These are phyloP conservation scores for Entophlyctis luteolus DNA, from an alignment of 192 early-diverging fungal species.

Conservation along the genomic window DNA sequence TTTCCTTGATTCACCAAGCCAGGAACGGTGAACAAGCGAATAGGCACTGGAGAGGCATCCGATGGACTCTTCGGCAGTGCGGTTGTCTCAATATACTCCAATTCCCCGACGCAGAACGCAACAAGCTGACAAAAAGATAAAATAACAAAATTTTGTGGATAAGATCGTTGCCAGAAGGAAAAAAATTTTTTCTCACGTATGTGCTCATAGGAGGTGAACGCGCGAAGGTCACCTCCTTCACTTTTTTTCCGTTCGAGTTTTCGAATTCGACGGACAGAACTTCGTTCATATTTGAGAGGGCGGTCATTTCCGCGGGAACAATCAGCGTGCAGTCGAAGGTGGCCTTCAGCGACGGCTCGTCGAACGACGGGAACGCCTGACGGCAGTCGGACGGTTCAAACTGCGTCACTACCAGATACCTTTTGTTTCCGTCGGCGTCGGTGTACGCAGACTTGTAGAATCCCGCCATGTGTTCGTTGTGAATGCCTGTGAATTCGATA, in stretches of 20 bases:
- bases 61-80: constrained; percentile 59
- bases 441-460: constrained; percentile 86
- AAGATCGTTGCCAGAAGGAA: background rate
- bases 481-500: constrained; percentile 49
- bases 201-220: constrained; percentile 93
- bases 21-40: constrained; percentile 81
- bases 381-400: constrained; percentile 91
- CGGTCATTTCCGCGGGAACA: constrained; percentile 70
- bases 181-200: constrained; percentile 57
- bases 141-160: background rate
- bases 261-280: constrained; percentile 57
- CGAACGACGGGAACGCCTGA: constrained; percentile 89
- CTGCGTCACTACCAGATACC: constrained; percentile 85
- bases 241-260: constrained; percentile 45
- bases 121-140: constrained; percentile 49
- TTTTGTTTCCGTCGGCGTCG: constrained; percentile 34
- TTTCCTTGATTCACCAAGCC: constrained; percentile 76
- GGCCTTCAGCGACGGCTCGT: constrained; percentile 93
- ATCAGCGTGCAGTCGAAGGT: constrained; percentile 87
- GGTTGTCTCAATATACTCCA: constrained; percentile 83
- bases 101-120: constrained; percentile 88
- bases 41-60: constrained; percentile 66
- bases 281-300: constrained; percentile 90
- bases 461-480: constrained; percentile 77
- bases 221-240: constrained; percentile 83